Evolutionary conservation across 805 yeast species (phyloP).

Genomic region (Wickerhamomyces sydowiorum): DNA sequence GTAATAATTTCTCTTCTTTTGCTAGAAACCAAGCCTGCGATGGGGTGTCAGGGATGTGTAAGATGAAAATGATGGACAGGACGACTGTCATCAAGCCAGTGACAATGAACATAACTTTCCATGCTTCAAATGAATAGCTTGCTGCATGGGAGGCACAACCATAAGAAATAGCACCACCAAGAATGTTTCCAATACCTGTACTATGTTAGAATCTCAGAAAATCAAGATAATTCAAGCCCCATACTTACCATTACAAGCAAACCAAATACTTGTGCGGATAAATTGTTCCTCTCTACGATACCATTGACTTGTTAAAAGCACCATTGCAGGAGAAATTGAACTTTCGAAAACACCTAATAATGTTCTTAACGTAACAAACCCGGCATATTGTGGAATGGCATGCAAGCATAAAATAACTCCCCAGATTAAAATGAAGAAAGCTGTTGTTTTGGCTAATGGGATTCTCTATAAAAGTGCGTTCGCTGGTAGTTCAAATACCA

Average conservation of each 20-base stretch:
- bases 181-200: conserved; percentile 30
- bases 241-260: conserved; percentile 28
- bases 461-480: conserved; percentile 38
- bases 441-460: conserved; percentile 41
- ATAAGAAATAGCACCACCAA: conserved; percentile 42
- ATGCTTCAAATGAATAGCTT: conserved; percentile 33
- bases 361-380: conserved; percentile 38
- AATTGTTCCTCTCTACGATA: conserved; percentile 24
- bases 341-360: conserved; percentile 47
- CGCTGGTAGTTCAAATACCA: conserved; percentile 43
- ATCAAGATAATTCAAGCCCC: too few species aligned
- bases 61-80: conserved; percentile 33
- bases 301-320: conserved; percentile 15
- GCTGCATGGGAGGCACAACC: conserved; percentile 29
- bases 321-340: conserved; percentile 25
- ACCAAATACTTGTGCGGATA: conserved; percentile 25
- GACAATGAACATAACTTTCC: conserved; percentile 49
- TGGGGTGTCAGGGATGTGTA: conserved; percentile 46
- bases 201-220: too few species aligned
- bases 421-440: conserved; percentile 37
- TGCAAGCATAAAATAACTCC: conserved; percentile 38
- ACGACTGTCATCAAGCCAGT: conserved; percentile 48
- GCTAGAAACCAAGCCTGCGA: conserved; percentile 34
- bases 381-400: conserved; percentile 38
- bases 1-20: conserved; percentile 39